phyloP scores from a whole-genome alignment of 2,329 filamentous ascomycete species.

The Pyrenophora teres region DNA sequence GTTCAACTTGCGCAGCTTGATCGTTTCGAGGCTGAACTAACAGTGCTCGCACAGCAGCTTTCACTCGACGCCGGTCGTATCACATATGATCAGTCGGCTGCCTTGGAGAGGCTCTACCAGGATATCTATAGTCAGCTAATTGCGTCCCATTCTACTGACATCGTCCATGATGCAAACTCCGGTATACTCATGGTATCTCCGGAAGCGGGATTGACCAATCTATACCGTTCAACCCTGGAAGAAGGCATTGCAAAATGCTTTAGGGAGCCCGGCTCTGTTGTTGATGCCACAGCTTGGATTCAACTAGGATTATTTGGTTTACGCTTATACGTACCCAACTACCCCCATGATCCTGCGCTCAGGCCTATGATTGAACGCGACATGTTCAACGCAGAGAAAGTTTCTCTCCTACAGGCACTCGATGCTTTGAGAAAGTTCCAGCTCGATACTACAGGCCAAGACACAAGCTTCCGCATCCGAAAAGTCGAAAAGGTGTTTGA shows the following conservation, averaged over 20 bases:
- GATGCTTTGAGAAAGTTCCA: constrained; percentile 69
- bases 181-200: constrained; percentile 13
- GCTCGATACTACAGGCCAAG: constrained; percentile 67
- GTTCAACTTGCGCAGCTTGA: constrained; percentile 49
- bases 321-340: constrained; percentile 82
- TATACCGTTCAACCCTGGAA: constrained; percentile 44
- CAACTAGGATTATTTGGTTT: constrained; percentile 75
- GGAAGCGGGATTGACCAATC: constrained; percentile 15
- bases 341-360: constrained; percentile 79
- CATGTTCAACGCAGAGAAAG: constrained; percentile 61
- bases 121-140: constrained; percentile 27
- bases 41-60: constrained; percentile 45
- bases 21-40: constrained; percentile 49
- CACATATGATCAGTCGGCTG: constrained; percentile 34
- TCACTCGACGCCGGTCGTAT: constrained; percentile 42
- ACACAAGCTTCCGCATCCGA: constrained; percentile 68
- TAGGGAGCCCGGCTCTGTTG: not conserved
- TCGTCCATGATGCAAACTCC: constrained; percentile 11
- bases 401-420: constrained; percentile 62
- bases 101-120: constrained; percentile 36
- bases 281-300: constrained; percentile 66
- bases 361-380: constrained; percentile 66
- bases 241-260: constrained; percentile 21
- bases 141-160: constrained; percentile 25
- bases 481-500: constrained; percentile 66